Conservation (phyloP, 2,329 filamentous ascomycete species). For the Mycosphaerella arachidis region DNA sequence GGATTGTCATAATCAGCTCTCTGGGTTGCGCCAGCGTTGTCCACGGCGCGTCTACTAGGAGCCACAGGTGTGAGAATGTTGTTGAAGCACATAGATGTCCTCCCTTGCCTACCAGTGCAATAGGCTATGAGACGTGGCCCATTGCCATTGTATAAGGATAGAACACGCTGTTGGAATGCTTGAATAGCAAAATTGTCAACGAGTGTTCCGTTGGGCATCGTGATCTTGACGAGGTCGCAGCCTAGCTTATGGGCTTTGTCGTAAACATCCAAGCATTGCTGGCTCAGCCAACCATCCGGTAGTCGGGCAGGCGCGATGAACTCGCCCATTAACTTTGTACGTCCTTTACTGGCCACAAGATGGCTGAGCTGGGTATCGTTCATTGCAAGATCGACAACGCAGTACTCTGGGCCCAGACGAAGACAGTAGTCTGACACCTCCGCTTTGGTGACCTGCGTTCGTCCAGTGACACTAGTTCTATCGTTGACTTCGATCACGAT, state of each 20-base stretch:
- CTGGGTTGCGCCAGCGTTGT: neutral
- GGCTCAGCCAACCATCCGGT: conserved; percentile 53
- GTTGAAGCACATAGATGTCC: conserved; percentile 64
- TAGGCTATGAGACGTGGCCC: conserved; percentile 29
- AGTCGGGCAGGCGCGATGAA: conserved; percentile 38
- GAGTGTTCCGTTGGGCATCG: conserved; percentile 52
- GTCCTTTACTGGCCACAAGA: conserved; percentile 50
- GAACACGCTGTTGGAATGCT: conserved; percentile 50
- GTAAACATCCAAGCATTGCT: conserved; percentile 54
- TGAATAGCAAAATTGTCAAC: conserved; percentile 61
- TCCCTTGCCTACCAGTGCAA: conserved; percentile 60
- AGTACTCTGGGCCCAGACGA: conserved; percentile 58
- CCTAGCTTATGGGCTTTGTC: conserved; percentile 54
- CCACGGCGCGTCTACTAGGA: conserved; percentile 3
- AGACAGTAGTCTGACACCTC: conserved; percentile 55
- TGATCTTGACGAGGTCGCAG: conserved; percentile 60
- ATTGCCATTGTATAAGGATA: conserved; percentile 17
- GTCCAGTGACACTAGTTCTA: conserved; percentile 16
- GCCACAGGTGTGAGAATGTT: conserved; percentile 57
- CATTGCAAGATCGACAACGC: conserved; percentile 57
- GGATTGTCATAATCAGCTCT: conserved; percentile 24
- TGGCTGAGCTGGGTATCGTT: conserved; percentile 49
- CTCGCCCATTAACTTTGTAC: conserved; percentile 59
- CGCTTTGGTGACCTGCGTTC: conserved; percentile 21
- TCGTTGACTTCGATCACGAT: conserved; percentile 38